Percentiles rank a stretch among this genome's conserved stretches.
phyloP scores from a whole-genome alignment of 768 basidiomycete genomes.

The Leccinum incarnatum region DNA sequence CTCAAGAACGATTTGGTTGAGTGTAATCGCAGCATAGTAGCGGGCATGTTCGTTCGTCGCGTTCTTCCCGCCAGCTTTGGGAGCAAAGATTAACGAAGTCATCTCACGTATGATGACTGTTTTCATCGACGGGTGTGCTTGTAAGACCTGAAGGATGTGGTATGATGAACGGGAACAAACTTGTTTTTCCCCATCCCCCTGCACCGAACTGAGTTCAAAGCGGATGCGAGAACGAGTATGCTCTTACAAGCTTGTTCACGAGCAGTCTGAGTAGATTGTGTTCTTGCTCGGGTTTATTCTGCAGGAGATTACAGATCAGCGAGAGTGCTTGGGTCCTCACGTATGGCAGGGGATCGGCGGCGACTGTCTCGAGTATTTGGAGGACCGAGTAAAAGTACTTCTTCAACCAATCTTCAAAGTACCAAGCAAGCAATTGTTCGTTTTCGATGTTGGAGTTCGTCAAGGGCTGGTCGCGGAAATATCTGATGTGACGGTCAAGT shows the following conservation, averaged over 20 bases:
- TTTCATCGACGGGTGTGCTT: conserved; percentile 93
- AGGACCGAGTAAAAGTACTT: conserved; percentile 93
- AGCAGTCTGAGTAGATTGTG: conserved; percentile 91
- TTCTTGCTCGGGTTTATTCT: conserved; percentile 94
- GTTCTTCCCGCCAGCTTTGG: conserved; percentile 33
- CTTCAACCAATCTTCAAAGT: conserved; percentile 97
- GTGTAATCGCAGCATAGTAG: conserved; percentile 91
- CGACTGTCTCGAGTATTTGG: conserved; percentile 83
- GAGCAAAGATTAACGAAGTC: conserved; percentile 58
- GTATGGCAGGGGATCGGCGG: conserved; percentile 82
- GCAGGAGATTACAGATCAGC: conserved; percentile 75
- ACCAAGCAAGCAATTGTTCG: conserved; percentile 74
- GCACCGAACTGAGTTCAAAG: not conserved
- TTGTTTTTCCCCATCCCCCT: conserved; percentile 89
- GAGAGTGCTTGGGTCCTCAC: conserved; percentile 82
- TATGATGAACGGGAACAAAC: conserved; percentile 90
- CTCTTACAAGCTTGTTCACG: conserved; percentile 86
- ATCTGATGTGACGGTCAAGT: conserved; percentile 45
- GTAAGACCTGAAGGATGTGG: conserved; percentile 84
- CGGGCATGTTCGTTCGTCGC: conserved; percentile 65
- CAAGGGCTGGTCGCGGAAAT: conserved; percentile 87
- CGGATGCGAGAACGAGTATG: not conserved
- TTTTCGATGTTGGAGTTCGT: conserved; percentile 63
- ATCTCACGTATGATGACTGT: conserved; percentile 84
- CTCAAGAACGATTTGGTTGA: conserved; percentile 86